A percentile compares a stretch with the other conserved stretches of the same genome.
These are phyloP conservation scores for Metschnikowia henanensis DNA, from an alignment of 805 yeast genomes.

Conservation along the genomic window DNA sequence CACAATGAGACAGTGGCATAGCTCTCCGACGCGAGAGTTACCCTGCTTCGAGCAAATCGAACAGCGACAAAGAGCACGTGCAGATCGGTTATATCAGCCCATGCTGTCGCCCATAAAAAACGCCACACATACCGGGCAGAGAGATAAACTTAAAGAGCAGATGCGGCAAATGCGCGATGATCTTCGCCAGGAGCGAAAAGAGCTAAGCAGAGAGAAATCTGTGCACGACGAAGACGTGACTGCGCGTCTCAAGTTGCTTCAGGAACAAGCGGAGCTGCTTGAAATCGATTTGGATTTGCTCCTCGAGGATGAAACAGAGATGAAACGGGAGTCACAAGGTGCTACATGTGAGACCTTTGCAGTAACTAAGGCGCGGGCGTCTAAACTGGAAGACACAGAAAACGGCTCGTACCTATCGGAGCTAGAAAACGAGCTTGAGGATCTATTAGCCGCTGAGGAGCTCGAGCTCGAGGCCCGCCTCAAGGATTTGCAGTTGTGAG, in stretches of 20 bases:
- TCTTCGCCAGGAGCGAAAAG: conserved; percentile 12
- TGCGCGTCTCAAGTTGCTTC: conserved; percentile 8
- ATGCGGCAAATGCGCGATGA: conserved; percentile 12
- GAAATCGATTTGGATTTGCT: conserved; percentile 14
- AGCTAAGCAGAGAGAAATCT: conserved; percentile 15
- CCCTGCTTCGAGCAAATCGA: conserved; percentile 10
- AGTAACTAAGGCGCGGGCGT: conserved; percentile 1
- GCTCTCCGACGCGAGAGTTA: conserved; percentile 15
- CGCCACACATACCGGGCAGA: conserved; percentile 1
- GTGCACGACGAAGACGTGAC: conserved; percentile 9
- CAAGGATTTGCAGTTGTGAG: conserved; percentile 10
- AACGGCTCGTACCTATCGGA: neutral
- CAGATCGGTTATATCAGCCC: conserved; percentile 14
- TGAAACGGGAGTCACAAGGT: neutral
- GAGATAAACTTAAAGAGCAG: conserved; percentile 6
- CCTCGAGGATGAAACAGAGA: conserved; percentile 9
- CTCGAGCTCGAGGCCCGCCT: conserved; percentile 21
- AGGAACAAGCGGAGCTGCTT: conserved; percentile 13
- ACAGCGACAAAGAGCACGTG: conserved; percentile 14
- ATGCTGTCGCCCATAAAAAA: conserved; percentile 17
- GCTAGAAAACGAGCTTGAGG: conserved; percentile 19
- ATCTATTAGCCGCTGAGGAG: conserved; percentile 15
- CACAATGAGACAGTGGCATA: conserved; percentile 12
- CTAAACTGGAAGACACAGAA: neutral
- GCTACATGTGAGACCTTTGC: neutral